Conservation (phyloP, 2,329 filamentous ascomycete species). For the Paecilomyces sp. region DNA sequence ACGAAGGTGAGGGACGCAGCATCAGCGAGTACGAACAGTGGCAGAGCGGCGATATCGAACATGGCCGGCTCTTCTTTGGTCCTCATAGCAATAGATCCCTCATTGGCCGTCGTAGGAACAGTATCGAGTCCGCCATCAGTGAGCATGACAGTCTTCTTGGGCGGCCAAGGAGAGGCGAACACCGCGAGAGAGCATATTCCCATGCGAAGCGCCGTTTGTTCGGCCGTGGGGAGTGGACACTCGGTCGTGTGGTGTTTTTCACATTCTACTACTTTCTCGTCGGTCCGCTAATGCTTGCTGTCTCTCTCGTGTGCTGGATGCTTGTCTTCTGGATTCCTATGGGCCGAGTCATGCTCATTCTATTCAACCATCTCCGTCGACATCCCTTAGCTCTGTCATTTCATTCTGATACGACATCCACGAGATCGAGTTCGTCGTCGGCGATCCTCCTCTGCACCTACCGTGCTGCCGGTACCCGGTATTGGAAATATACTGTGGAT, state of each 20-base stretch:
- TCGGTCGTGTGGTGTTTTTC: slow-evolving; percentile 93
- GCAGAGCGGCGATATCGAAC: slow-evolving; percentile 95
- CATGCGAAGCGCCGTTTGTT: slow-evolving; percentile 77
- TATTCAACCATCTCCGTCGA: slow-evolving; percentile 85
- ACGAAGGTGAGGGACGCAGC: slow-evolving; percentile 89
- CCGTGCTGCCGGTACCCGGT: slow-evolving; percentile 84
- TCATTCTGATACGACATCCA: slow-evolving; percentile 73
- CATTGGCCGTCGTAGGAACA: slow-evolving; percentile 77
- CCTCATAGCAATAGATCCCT: slow-evolving; percentile 70
- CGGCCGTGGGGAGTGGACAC: slow-evolving; percentile 90
- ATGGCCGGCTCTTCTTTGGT: slow-evolving; percentile 92
- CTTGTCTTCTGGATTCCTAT: slow-evolving; percentile 97
- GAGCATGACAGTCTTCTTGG: slow-evolving; percentile 89
- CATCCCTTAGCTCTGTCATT: slow-evolving; percentile 92
- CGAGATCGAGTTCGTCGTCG: slow-evolving; percentile 65
- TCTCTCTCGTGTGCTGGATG: slow-evolving; percentile 88
- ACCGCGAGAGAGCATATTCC: slow-evolving; percentile 33
- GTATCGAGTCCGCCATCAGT: slow-evolving; percentile 70
- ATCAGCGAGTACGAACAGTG: slow-evolving; percentile 99
- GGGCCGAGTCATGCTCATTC: slow-evolving; percentile 85
- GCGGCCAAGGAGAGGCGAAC: slow-evolving; percentile 48
- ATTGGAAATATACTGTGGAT: slow-evolving; percentile 99
- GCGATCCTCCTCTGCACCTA: slow-evolving; percentile 95
- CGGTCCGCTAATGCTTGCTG: slow-evolving; percentile 75
- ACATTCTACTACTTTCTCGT: slow-evolving; percentile 91